These are phyloP conservation scores for Sclerospora graminicola DNA, from an alignment of 352 stramenopile genomes.

Conservation along the genomic window DNA sequence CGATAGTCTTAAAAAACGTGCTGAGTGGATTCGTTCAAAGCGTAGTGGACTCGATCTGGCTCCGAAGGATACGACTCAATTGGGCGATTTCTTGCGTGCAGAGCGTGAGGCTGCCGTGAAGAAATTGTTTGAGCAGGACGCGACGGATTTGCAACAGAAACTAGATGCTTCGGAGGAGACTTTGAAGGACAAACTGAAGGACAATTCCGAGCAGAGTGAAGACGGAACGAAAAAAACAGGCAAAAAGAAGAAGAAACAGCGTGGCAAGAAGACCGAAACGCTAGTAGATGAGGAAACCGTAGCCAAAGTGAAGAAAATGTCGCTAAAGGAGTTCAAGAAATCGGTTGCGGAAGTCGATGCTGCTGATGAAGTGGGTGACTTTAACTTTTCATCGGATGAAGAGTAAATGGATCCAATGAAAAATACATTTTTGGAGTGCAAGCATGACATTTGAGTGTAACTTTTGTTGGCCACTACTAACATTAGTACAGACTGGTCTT, in stretches of 20 bases:
- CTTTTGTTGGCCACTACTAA: background rate
- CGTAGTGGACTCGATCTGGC: constrained; percentile 85
- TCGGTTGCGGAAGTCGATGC: constrained; percentile 62
- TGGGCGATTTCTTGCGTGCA: constrained; percentile 76
- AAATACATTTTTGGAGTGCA: background rate
- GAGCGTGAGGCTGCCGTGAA: constrained; percentile 77
- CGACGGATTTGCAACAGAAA: constrained; percentile 57
- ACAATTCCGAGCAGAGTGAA: constrained; percentile 11
- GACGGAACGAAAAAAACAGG: constrained; percentile 22
- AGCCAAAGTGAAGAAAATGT: constrained; percentile 72
- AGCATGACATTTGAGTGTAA: background rate
- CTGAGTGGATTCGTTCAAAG: constrained; percentile 82
- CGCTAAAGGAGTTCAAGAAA: constrained; percentile 73
- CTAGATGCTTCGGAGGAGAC: constrained; percentile 43
- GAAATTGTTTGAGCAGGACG: constrained; percentile 76
- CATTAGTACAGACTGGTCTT: constrained; percentile 90
- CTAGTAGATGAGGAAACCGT: constrained; percentile 53
- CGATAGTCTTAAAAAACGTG: constrained; percentile 63
- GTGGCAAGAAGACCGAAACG: constrained; percentile 21
- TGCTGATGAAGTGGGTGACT: constrained; percentile 67
- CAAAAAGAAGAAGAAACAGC: constrained; percentile 27
- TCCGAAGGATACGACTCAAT: constrained; percentile 74
- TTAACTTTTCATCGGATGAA: constrained; percentile 68
- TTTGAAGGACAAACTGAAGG: constrained; percentile 28
- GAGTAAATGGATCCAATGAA: constrained; percentile 19